Base-by-base conservation (phyloP, 129 eudicot species). In the Lonicera japonica region DNA sequence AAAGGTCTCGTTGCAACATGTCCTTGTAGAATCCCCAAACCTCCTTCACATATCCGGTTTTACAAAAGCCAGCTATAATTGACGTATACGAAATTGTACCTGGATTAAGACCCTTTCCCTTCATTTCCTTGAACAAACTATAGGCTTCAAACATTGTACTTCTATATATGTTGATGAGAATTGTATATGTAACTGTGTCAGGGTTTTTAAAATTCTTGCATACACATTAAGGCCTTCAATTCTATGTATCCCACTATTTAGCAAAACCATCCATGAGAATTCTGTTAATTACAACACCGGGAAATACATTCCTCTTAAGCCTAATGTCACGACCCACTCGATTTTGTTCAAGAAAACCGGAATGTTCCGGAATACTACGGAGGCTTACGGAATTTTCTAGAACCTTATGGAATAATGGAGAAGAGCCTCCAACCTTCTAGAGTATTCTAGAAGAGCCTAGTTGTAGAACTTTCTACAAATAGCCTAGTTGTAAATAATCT, bases 31-130 rank as follows among this genome's bases (percentile, higher is more conserved):
- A 12, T 3, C 20, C 53, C 65, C 22, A 57, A 6, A 79, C 86
- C 58, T 12, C 39, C 66, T n/a, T 63, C 81, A 80, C 54, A 18
- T 80, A 56, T 46, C 66, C 63, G 21, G 7, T 25, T 69, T 59
- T 59, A 70, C 79, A 63, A 56, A 76, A 76, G 23, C 73, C 79
- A 53, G 65, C 75, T 51, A 80, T 75, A 48, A 76, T 48, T 5
- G 70, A 72, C 12, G 86, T 72, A 60, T 64, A 76, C 17, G 64
- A 39, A 21, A 71, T 23, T 8, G 14, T 56, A 73, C 71, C 79
- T 1, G 70, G 79, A 63, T 36, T 38, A 21, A 72, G 16, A 15
- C 79, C 82, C 20, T 54, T 38, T 0, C 46, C 8, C 19, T 18
- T 39, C 79, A 80, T 75, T 47, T 75, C 58, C 18, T 54, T 40